These are phyloP conservation scores for Stachybotrys echinatus DNA, from an alignment of 2,329 filamentous ascomycete genomes.

Conservation along the genomic window DNA sequence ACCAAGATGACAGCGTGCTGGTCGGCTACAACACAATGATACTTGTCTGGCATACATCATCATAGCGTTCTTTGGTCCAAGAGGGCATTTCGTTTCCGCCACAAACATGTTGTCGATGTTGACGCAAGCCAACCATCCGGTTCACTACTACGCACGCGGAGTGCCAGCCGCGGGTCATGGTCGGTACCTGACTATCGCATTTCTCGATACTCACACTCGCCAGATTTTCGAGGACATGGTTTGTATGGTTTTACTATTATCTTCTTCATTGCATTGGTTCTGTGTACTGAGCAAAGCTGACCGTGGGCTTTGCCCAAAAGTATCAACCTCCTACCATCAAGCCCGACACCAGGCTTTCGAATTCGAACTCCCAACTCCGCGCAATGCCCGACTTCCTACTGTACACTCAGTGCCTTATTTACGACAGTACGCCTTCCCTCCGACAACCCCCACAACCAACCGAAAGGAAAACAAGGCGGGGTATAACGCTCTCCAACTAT, in stretches of 20 bases:
- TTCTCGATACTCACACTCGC: too few relatives aligned
- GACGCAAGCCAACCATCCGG: too few relatives aligned
- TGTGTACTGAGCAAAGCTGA: background rate
- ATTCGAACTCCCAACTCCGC: slow-evolving; percentile 28
- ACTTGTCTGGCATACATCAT: too few relatives aligned
- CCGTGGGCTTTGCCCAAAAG: background rate
- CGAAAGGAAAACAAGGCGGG: background rate
- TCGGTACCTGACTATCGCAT: too few relatives aligned
- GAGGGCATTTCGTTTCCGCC: too few relatives aligned
- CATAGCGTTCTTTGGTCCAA: too few relatives aligned
- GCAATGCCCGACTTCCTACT: slow-evolving; percentile 23
- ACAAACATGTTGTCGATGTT: too few relatives aligned
- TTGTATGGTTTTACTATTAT: background rate
- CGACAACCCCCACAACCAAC: slow-evolving; percentile 2
- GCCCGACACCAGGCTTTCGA: background rate
- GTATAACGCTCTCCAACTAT: slow-evolving; percentile 9
- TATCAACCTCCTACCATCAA: background rate
- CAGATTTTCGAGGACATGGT: too few relatives aligned
- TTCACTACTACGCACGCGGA: too few relatives aligned
- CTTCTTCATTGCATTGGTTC: background rate
- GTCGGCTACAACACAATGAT: too few relatives aligned
- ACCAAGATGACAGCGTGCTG: too few relatives aligned
- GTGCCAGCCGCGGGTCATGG: too few relatives aligned
- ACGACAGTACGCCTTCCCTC: background rate
- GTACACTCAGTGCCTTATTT: background rate